Evolutionary conservation across 306 rosid species (phyloP).

Genomic region (Amphicarpaea edgeworthii): DNA sequence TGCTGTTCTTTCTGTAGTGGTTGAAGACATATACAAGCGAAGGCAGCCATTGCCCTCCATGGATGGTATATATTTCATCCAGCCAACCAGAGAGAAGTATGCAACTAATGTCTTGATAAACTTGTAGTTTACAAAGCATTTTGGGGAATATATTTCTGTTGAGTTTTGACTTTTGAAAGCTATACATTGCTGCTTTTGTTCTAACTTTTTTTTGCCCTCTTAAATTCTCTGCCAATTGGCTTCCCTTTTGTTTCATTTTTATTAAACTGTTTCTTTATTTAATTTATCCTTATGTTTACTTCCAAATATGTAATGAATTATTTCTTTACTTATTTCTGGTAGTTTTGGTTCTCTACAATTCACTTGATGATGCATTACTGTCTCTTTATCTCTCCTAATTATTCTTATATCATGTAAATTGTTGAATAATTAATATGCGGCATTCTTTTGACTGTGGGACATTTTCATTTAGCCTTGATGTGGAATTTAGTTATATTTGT

Average conservation of each 20-base stretch:
- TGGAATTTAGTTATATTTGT: constrained; percentile 17
- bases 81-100: constrained; percentile 74
- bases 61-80: constrained; percentile 98
- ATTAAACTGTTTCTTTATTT: constrained; percentile 29
- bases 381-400: constrained; percentile 31
- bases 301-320: constrained; percentile 23
- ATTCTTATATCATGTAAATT: constrained; percentile 33
- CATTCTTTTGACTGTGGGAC: constrained; percentile 25
- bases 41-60: constrained; percentile 93
- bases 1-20: constrained; percentile 71
- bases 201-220: not conserved
- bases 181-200: constrained; percentile 2
- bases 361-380: constrained; percentile 31
- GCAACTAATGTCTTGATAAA: constrained; percentile 12
- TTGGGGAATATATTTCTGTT: not conserved
- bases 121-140: constrained; percentile 4
- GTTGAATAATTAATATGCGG: constrained; percentile 12
- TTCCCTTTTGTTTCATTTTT: constrained; percentile 34
- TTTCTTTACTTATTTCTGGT: not conserved
- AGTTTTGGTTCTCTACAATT: constrained; percentile 2
- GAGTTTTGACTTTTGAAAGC: constrained; percentile 28
- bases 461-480: constrained; percentile 41
- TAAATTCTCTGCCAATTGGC: constrained; percentile 3
- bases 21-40: constrained; percentile 92
- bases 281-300: constrained; percentile 21